A percentile compares a stretch with the other conserved stretches of the same genome.
phyloP scores from a whole-genome alignment of 768 basidiomycete genomes.

The Cantharellus cinnabarinus region DNA sequence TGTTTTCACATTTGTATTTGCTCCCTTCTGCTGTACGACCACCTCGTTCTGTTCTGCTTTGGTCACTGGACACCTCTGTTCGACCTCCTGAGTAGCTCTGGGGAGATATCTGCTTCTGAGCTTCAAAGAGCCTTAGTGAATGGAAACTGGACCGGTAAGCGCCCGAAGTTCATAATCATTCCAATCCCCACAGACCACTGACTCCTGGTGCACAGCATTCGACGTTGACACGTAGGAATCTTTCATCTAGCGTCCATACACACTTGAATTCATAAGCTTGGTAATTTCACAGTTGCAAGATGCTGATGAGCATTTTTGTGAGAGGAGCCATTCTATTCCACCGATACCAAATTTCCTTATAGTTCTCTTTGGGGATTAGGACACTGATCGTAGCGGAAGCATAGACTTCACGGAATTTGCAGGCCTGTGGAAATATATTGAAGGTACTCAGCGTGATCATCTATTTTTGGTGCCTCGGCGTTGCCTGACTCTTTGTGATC shows the following conservation, averaged over 20 bases:
- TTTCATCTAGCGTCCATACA: background rate
- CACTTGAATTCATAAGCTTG: background rate
- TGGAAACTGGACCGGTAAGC: constrained; percentile 35
- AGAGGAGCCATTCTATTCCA: constrained; percentile 10
- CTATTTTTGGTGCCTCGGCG: background rate
- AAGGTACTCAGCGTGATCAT: background rate
- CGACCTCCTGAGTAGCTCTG: background rate
- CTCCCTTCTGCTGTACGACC: background rate
- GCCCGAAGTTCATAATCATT: background rate
- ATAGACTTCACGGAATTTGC: constrained; percentile 49
- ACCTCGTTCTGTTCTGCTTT: too few species aligned
- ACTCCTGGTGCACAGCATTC: constrained; percentile 29
- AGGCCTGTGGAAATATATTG: constrained; percentile 8
- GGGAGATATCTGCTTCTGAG: background rate
- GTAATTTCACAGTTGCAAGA: constrained; percentile 25
- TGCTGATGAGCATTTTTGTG: constrained; percentile 67
- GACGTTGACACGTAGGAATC: constrained; percentile 47
- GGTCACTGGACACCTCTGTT: too few species aligned
- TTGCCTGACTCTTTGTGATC: background rate
- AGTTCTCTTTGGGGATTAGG: constrained; percentile 17
- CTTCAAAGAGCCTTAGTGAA: constrained; percentile 25
- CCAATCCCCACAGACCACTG: background rate
- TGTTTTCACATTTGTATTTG: background rate
- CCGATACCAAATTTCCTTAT: background rate
- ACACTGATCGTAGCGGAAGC: constrained; percentile 54